Evolutionary conservation across 768 basidiomycete genomes (phyloP).

Genomic region (Glaciozyma martinii): DNA sequence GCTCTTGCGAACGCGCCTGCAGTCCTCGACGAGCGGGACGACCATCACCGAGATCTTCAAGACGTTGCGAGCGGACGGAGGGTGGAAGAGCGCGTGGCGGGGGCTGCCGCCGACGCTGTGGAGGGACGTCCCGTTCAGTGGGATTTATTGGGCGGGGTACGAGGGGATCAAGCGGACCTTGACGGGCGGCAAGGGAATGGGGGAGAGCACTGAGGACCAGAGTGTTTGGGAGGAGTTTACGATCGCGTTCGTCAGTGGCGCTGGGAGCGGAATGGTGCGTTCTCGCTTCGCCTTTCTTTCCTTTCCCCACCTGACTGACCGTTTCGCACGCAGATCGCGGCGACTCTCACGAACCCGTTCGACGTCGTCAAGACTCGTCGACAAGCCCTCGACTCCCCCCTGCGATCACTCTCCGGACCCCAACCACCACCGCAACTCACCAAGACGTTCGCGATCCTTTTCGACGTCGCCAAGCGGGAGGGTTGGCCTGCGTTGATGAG

Average conservation of each 20-base stretch:
- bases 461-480: constrained; percentile 66
- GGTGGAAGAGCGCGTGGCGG: constrained; percentile 63
- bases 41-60: constrained; percentile 60
- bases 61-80: constrained; percentile 57
- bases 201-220: constrained; percentile 51
- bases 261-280: constrained; percentile 62
- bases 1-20: constrained; percentile 84
- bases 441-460: constrained; percentile 56
- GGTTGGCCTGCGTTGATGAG: constrained; percentile 70
- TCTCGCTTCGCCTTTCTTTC: not conserved
- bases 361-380: constrained; percentile 93
- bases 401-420: not conserved
- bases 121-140: constrained; percentile 96
- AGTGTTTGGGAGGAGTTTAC: constrained; percentile 33
- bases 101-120: constrained; percentile 86
- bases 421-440: constrained; percentile 32
- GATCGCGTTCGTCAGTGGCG: constrained; percentile 81
- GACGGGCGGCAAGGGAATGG: constrained; percentile 39
- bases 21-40: constrained; percentile 72
- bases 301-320: too few species aligned
- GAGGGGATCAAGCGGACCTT: constrained; percentile 68
- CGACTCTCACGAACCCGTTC: constrained; percentile 84
- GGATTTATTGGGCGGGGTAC: constrained; percentile 93
- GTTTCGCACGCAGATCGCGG: constrained; percentile 55
- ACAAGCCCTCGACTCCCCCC: constrained; percentile 51